phyloP scores from a whole-genome alignment of 2,329 filamentous ascomycete species.

The Dactylellina sp. region DNA sequence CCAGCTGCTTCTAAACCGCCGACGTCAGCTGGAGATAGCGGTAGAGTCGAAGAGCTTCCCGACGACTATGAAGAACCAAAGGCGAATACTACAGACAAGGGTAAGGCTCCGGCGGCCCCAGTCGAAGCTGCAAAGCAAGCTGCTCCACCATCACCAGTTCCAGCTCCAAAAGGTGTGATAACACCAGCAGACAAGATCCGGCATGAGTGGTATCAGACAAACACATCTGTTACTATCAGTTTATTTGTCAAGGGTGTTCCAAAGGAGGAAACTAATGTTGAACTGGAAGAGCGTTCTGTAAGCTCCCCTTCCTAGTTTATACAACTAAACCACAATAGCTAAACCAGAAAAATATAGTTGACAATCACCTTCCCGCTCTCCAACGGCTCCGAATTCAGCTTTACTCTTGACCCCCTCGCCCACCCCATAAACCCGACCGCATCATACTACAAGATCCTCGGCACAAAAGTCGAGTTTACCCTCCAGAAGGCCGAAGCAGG shows the following conservation, averaged over 20 bases:
- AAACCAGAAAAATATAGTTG: constrained; percentile 4
- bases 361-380: constrained; percentile 69
- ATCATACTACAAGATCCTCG: constrained; percentile 75
- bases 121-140: constrained; percentile 35
- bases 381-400: constrained; percentile 70
- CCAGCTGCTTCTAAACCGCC: constrained; percentile 16
- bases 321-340: background rate
- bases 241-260: constrained; percentile 74
- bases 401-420: constrained; percentile 73
- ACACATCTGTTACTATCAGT: constrained; percentile 71
- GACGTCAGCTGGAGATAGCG: constrained; percentile 43
- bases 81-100: constrained; percentile 23
- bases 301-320: constrained; percentile 26
- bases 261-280: constrained; percentile 69
- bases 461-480: constrained; percentile 82
- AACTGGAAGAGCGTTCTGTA: constrained; percentile 62
- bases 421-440: constrained; percentile 72
- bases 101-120: constrained; percentile 10
- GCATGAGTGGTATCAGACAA: constrained; percentile 76
- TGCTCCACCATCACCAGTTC: constrained; percentile 40
- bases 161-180: constrained; percentile 54
- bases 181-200: constrained; percentile 71
- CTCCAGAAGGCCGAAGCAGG: constrained; percentile 76
- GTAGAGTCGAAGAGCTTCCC: constrained; percentile 39
- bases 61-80: constrained; percentile 52